phyloP scores from a whole-genome alignment of 371 early-diverging fungal species.

The Cokeromyces recurvatus region DNA sequence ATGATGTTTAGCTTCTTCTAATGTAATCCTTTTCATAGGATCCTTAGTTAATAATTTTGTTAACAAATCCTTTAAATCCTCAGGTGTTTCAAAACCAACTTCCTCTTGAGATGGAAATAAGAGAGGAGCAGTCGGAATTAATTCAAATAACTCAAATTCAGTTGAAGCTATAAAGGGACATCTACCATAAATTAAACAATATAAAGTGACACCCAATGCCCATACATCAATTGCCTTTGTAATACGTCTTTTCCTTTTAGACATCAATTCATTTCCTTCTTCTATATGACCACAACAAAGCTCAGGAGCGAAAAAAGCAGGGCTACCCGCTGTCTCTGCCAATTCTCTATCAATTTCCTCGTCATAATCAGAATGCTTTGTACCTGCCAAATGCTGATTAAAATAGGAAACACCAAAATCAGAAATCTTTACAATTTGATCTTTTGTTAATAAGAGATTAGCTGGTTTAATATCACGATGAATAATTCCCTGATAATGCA shows the following conservation, averaged over 20 bases:
- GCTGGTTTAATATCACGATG: slow-evolving; percentile 91
- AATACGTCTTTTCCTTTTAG: slow-evolving; percentile 49
- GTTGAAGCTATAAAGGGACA: slow-evolving; percentile 94
- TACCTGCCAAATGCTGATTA: slow-evolving; percentile 35
- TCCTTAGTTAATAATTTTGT: slow-evolving; percentile 74
- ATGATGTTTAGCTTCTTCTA: slow-evolving; percentile 81
- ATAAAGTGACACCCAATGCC: slow-evolving; percentile 98
- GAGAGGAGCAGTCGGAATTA: slow-evolving; percentile 66
- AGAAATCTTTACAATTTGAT: slow-evolving; percentile 76
- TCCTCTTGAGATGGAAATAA: slow-evolving; percentile 17
- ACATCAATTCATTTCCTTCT: not conserved
- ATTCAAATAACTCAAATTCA: slow-evolving; percentile 89
- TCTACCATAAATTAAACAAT: slow-evolving; percentile 90
- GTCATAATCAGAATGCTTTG: slow-evolving; percentile 4
- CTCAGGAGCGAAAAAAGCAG: slow-evolving; percentile 96
- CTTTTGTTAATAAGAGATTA: slow-evolving; percentile 58
- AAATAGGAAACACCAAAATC: slow-evolving; percentile 92
- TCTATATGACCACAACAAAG: slow-evolving; percentile 57
- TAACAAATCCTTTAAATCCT: slow-evolving; percentile 57
- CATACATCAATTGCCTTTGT: slow-evolving; percentile 94
- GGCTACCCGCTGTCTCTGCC: slow-evolving; percentile 91
- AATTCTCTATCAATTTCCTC: slow-evolving; percentile 66
- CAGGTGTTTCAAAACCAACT: slow-evolving; percentile 19
- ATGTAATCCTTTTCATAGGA: slow-evolving; percentile 67
- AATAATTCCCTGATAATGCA: slow-evolving; percentile 64